Evolutionary conservation across 192 early-diverging fungal species (phyloP), one percentile per base, ranked within the genome.

Genomic region (Coemansia sp.): DNA sequence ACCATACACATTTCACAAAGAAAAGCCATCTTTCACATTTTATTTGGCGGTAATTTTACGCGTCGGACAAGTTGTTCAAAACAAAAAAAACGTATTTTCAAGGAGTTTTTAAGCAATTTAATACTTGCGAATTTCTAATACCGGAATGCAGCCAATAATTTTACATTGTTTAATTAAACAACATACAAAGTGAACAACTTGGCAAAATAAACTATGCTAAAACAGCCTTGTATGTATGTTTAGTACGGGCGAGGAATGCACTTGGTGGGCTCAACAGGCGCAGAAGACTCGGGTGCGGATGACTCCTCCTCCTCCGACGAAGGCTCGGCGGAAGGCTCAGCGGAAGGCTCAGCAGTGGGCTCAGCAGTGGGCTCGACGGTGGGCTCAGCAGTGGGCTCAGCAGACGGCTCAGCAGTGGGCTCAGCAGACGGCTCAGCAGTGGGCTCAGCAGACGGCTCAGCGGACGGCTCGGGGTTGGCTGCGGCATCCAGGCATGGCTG

Each of bases 401-500:
- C 41, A 43, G 41, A 10, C 3, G 41, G 41, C 41, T 12, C 41
- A 12, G 10, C 39, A 14, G 39, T 16, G 10, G 39, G 16, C 2
- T 52, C 50, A 23, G 50, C 23, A 24, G 50, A 10, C 9, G 54
- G 16, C 54, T 29, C 54, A 12, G 11, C 41, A 1, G 41, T n/a
- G 1, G 41, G 16, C 13, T 52, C 50, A 52, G 50, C 23, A 52
- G 50, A 18, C 0, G 54, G 16, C 54, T 56, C 54, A 3, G 50
- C 53, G 12, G 53, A 32, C 8, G 53, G 23, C 53, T 54, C 26
- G 51, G 20, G 51, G 22, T 53, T 20, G 8, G 32, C 32, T 22
- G 19, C 51, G 51, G 51, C 23, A 26, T 45, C 45, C 24, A 61
- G 59, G 59, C 59, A 51, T 18, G 39, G 39, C 45, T 45, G 16